A percentile compares a stretch with the other conserved stretches of the same genome.
These are phyloP conservation scores for Hyaloscypha bicolor DNA, from an alignment of 495 filamentous ascomycete species.

Conservation along the genomic window DNA sequence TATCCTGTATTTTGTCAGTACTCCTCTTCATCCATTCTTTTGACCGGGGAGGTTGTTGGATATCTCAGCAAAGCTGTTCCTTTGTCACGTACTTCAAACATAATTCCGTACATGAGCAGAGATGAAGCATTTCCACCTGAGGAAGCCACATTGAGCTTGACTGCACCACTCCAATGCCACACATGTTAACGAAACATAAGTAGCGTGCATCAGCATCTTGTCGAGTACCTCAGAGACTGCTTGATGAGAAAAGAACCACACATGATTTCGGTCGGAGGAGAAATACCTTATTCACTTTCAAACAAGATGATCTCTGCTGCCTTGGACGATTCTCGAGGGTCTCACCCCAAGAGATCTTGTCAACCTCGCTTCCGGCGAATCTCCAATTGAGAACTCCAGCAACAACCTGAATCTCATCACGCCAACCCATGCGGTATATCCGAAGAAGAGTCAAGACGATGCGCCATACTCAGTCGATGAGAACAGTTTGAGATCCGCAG, in stretches of 20 bases:
- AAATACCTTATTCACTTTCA: no score
- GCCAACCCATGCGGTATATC: conserved; percentile 38
- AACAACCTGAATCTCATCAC: neutral
- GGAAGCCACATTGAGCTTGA: neutral
- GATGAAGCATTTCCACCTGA: conserved; percentile 52
- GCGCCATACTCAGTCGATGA: conserved; percentile 46
- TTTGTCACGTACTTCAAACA: conserved; percentile 51
- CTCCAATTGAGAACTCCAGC: conserved; percentile 1
- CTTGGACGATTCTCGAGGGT: no score
- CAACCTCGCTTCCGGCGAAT: neutral
- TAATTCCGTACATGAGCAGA: conserved; percentile 56
- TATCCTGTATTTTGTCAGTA: conserved; percentile 5
- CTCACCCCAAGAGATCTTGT: neutral
- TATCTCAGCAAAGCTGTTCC: neutral
- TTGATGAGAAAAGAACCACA: no score
- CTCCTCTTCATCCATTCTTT: neutral
- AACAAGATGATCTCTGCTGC: no score
- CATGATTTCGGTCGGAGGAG: no score
- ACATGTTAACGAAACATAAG: no score
- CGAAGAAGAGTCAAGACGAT: conserved; percentile 37
- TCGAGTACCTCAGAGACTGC: no score
- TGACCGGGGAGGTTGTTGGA: no score
- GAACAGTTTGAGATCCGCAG: conserved; percentile 37
- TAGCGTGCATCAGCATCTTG: no score
- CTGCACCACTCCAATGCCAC: no score